Conservation (phyloP, 225 moss, liverwort and hornwort species). For the Pseudisothecium myosuroides region DNA sequence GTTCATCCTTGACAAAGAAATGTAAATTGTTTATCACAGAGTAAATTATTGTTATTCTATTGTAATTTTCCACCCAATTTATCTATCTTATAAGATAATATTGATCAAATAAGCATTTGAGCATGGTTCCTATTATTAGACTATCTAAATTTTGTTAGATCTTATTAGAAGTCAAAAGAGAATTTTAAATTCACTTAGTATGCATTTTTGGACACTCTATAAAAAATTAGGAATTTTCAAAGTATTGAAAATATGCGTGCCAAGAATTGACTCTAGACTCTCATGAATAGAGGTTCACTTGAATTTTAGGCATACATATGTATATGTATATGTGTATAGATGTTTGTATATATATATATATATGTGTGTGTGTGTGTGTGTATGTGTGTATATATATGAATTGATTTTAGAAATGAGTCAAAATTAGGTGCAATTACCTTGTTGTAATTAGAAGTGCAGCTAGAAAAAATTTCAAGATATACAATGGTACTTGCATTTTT, state of each 20-base stretch:
- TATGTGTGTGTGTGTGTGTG: too few species aligned
- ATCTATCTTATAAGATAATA: background rate
- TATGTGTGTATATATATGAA: too few species aligned
- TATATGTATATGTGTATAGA: too few species aligned
- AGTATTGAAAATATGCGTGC: background rate
- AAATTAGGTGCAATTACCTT: background rate
- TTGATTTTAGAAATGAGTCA: background rate
- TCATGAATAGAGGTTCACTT: background rate
- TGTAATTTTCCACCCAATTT: background rate
- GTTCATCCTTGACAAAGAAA: background rate
- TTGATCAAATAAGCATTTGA: background rate
- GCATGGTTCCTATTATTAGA: fast-evolving
- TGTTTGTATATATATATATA: too few species aligned
- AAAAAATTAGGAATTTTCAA: background rate
- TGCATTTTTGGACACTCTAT: background rate
- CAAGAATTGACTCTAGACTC: background rate
- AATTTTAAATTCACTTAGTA: background rate
- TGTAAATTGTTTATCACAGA: fast-evolving
- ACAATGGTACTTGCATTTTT: background rate
- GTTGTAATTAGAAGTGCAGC: background rate
- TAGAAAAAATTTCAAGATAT: background rate
- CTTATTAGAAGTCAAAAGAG: background rate
- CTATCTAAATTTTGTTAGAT: background rate
- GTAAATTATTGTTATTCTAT: background rate
- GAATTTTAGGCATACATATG: background rate